Conservation (phyloP, 768 basidiomycete genomes). For the Mycena galericulata region DNA sequence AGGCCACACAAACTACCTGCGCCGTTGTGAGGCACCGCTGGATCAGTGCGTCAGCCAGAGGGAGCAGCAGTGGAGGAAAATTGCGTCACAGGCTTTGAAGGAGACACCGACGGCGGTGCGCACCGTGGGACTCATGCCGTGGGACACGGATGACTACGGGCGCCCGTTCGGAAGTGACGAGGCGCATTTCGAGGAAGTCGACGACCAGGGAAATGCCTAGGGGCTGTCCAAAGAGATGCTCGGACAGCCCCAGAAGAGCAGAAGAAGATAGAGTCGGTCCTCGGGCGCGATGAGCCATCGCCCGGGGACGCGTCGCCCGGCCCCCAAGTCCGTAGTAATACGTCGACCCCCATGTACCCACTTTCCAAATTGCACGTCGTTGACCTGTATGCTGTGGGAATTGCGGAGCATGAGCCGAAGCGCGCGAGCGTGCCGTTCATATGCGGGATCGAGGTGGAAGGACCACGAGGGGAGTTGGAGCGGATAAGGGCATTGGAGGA, state of each 20-base stretch:
- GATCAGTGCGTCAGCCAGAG: neutral
- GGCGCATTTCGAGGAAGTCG: slow-evolving; percentile 1
- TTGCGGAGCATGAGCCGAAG: neutral
- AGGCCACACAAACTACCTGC: too few relatives aligned
- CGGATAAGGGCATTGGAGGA: slow-evolving; percentile 38
- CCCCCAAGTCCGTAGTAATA: too few relatives aligned
- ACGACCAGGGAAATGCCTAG: too few relatives aligned
- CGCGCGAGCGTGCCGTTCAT: too few relatives aligned
- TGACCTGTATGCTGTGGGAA: neutral
- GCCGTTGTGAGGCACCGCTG: too few relatives aligned
- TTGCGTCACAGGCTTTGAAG: neutral
- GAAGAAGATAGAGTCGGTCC: slow-evolving; percentile 3
- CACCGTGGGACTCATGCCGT: neutral
- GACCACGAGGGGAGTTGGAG: neutral
- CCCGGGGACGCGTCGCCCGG: slow-evolving; percentile 2
- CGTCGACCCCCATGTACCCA: slow-evolving; percentile 13
- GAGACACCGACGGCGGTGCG: neutral
- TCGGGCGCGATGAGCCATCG: neutral
- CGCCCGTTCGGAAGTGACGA: neutral
- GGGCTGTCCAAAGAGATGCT: too few relatives aligned
- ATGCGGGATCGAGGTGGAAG: too few relatives aligned
- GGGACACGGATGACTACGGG: slow-evolving; percentile 5
- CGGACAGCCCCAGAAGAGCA: too few relatives aligned
- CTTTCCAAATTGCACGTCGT: neutral
- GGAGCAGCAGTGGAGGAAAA: slow-evolving; percentile 5